These are phyloP conservation scores for Polyporus tsugae DNA, from an alignment of 1,284 basidiomycete genomes.

Conservation along the genomic window DNA sequence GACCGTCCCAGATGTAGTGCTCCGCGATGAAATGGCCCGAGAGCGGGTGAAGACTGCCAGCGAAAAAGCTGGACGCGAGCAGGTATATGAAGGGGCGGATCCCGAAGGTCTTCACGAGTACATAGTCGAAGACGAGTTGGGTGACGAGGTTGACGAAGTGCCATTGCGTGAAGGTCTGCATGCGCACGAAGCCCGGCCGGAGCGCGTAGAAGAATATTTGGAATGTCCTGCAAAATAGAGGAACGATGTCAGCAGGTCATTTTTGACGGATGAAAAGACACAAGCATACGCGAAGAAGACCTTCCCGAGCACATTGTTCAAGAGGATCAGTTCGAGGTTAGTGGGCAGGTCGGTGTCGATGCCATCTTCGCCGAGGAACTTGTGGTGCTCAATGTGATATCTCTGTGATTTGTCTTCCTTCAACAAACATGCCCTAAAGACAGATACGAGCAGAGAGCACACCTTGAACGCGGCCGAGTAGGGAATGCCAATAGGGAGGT, in stretches of 20 bases:
- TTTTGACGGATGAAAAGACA: neutral
- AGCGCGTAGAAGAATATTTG: conserved; percentile 99
- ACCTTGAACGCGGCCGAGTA: conserved; percentile 98
- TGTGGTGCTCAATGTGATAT: conserved; percentile 96
- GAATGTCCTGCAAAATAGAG: conserved; percentile 75
- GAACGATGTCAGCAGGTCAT: neutral
- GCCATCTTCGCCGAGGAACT: conserved; percentile 94
- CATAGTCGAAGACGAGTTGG: conserved; percentile 79
- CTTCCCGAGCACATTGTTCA: conserved; percentile 97
- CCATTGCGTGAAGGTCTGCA: conserved; percentile 86
- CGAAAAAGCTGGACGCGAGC: conserved; percentile 91
- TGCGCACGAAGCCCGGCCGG: conserved; percentile 92
- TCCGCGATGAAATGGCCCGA: conserved; percentile 99
- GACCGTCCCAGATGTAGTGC: conserved; percentile 92
- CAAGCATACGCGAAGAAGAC: conserved; percentile 91
- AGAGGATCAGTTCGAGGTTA: conserved; percentile 80
- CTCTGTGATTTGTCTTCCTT: conserved; percentile 51
- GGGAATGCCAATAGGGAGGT: conserved; percentile 93
- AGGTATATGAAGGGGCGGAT: conserved; percentile 82
- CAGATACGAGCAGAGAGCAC: conserved; percentile 15
- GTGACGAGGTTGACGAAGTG: conserved; percentile 81
- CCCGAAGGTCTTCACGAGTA: conserved; percentile 72
- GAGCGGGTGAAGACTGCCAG: conserved; percentile 93
- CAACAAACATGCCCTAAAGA: neutral
- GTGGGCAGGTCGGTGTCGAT: conserved; percentile 96